A percentile compares a stretch with the other conserved stretches of the same genome.
Conservation (phyloP, 768 basidiomycete genomes). For the Trichaptum fuscoviolaceum region DNA sequence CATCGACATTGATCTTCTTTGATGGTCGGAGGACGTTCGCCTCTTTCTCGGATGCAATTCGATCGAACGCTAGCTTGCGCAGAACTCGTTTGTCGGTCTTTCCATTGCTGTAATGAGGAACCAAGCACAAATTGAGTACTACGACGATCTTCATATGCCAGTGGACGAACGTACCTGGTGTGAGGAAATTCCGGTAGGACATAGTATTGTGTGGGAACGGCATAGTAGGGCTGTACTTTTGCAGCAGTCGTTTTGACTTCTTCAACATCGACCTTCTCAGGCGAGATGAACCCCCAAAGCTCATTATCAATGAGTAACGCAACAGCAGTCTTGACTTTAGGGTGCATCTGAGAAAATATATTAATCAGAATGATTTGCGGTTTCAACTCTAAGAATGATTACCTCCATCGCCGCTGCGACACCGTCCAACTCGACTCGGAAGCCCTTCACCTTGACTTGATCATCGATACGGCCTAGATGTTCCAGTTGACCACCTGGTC, state of each 20-base stretch:
- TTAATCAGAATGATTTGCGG: not conserved
- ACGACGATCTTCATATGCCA: not conserved
- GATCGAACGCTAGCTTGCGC: constrained; percentile 14
- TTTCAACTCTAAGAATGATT: constrained; percentile 10
- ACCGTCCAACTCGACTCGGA: constrained; percentile 60
- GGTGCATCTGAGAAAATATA: constrained; percentile 28
- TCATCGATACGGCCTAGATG: constrained; percentile 58
- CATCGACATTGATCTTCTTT: not conserved
- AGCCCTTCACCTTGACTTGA: constrained; percentile 63
- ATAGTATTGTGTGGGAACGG: constrained; percentile 44
- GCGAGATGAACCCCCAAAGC: constrained; percentile 53
- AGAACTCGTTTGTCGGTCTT: constrained; percentile 22
- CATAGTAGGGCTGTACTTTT: constrained; percentile 56
- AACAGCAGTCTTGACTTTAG: constrained; percentile 39
- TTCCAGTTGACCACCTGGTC: constrained; percentile 46
- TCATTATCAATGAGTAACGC: constrained; percentile 47
- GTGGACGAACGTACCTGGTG: constrained; percentile 36
- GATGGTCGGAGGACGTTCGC: constrained; percentile 1
- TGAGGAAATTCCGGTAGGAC: constrained; percentile 44
- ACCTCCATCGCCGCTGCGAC: constrained; percentile 59
- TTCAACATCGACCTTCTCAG: constrained; percentile 29
- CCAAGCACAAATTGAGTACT: constrained; percentile 3
- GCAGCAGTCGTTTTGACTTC: constrained; percentile 39
- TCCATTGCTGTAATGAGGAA: constrained; percentile 32
- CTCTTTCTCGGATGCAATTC: not conserved